These are phyloP conservation scores for Cladobotryum protrusum DNA, from an alignment of 2,329 filamentous ascomycete species.

Conservation along the genomic window DNA sequence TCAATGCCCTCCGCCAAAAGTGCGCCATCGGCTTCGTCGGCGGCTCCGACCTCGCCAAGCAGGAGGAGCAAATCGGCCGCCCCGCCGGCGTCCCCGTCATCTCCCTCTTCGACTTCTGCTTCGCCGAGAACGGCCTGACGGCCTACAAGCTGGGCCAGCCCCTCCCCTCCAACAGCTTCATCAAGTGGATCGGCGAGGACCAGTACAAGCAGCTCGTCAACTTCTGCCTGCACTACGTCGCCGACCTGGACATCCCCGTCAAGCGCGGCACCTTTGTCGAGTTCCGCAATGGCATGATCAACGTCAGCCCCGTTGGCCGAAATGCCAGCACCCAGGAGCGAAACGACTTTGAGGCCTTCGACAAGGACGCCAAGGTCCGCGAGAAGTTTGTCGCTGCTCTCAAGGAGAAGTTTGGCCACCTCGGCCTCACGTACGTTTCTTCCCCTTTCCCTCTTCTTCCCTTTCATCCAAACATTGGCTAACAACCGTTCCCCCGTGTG, in stretches of 20 bases:
- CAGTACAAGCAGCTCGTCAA: slow-evolving; percentile 71
- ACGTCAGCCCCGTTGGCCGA: slow-evolving; percentile 75
- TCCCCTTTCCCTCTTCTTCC: slow-evolving; percentile 2
- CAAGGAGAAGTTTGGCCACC: slow-evolving; percentile 73
- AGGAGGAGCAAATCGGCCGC: slow-evolving; percentile 87
- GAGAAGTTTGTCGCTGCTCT: slow-evolving; percentile 69
- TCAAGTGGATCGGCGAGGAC: slow-evolving; percentile 80
- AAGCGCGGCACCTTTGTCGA: slow-evolving; percentile 82
- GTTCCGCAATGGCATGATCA: slow-evolving; percentile 90
- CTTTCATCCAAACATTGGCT: background rate
- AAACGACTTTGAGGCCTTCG: slow-evolving; percentile 74
- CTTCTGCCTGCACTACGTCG: slow-evolving; percentile 75
- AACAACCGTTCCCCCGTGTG: background rate
- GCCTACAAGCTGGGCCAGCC: slow-evolving; percentile 77
- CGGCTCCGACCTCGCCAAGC: slow-evolving; percentile 85
- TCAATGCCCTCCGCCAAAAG: slow-evolving; percentile 75
- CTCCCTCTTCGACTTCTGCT: slow-evolving; percentile 93
- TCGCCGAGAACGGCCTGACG: slow-evolving; percentile 92
- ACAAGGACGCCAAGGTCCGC: slow-evolving; percentile 70
- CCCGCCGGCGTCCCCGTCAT: slow-evolving; percentile 61
- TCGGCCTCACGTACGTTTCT: slow-evolving; percentile 69
- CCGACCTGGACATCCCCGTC: slow-evolving; percentile 75
- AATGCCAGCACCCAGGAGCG: slow-evolving; percentile 80
- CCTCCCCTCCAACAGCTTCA: slow-evolving; percentile 78
- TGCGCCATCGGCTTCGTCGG: slow-evolving; percentile 89